phyloP scores from a whole-genome alignment of 768 basidiomycete genomes.

The Podaxis rugospora region DNA sequence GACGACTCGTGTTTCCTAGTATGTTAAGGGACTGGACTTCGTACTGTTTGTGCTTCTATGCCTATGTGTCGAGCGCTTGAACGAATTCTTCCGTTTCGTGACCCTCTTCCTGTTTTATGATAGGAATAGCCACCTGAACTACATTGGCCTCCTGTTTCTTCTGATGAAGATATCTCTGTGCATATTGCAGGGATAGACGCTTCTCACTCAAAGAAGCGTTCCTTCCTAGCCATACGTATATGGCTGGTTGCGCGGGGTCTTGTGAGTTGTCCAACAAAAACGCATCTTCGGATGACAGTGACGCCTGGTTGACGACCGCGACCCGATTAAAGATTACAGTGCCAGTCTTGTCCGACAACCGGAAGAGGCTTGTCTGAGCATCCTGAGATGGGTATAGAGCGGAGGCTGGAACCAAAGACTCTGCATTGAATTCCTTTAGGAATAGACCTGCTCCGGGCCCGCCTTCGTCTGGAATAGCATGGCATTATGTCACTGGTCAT shows the following conservation, averaged over 20 bases:
- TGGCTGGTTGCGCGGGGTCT: constrained; percentile 29
- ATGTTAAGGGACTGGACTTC: not conserved
- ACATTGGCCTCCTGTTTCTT: constrained; percentile 22
- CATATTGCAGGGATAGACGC: constrained; percentile 51
- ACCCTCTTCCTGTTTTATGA: constrained; percentile 54
- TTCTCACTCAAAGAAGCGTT: constrained; percentile 41
- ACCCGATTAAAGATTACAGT: constrained; percentile 32
- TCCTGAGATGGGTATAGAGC: constrained; percentile 1
- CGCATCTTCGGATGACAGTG: constrained; percentile 44
- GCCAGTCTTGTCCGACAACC: constrained; percentile 44
- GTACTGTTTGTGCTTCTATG: not conserved
- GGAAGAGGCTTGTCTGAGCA: constrained; percentile 26
- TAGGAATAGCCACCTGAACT: constrained; percentile 29
- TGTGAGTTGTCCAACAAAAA: constrained; percentile 47
- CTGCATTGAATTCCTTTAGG: constrained; percentile 41
- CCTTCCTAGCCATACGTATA: constrained; percentile 60
- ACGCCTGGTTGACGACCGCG: constrained; percentile 21
- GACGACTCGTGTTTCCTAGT: not conserved
- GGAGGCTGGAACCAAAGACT: constrained; percentile 17
- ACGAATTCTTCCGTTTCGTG: constrained; percentile 46
- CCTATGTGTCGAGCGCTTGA: constrained; percentile 17
- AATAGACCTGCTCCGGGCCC: constrained; percentile 41
- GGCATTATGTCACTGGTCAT: not conserved
- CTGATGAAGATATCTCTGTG: constrained; percentile 47
- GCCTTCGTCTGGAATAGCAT: constrained; percentile 43